A percentile compares a stretch with the other conserved stretches of the same genome.
phyloP scores from a whole-genome alignment of 768 basidiomycete genomes.

The Agrocybe pediades region DNA sequence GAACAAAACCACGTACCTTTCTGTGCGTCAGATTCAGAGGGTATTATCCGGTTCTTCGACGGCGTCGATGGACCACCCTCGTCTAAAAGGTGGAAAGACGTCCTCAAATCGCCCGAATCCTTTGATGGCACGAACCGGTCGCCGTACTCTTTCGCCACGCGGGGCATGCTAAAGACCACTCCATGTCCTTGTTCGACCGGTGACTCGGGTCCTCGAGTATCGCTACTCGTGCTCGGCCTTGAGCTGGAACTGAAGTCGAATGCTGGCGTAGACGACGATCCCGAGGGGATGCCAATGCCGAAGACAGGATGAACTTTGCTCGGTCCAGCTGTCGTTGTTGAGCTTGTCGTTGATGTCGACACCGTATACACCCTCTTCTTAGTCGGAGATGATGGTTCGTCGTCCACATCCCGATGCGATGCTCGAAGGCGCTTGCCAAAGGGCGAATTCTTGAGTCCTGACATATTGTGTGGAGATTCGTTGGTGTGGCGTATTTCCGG shows the following conservation, averaged over 20 bases:
- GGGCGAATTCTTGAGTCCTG: conserved; percentile 80
- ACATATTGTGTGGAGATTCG: conserved; percentile 47
- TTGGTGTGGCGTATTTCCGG: background rate
- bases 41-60: conserved; percentile 63
- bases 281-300: conserved; percentile 36
- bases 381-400: conserved; percentile 32
- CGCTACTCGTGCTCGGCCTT: conserved; percentile 55
- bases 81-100: conserved; percentile 67
- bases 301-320: conserved; percentile 46
- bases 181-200: conserved; percentile 14
- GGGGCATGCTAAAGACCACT: conserved; percentile 19
- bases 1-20: conserved; percentile 49
- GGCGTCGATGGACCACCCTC: conserved; percentile 58
- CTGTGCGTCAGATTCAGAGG: conserved; percentile 73
- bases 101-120: conserved; percentile 63
- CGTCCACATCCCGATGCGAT: conserved; percentile 62
- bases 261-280: conserved; percentile 41
- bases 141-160: conserved; percentile 47
- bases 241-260: conserved; percentile 55
- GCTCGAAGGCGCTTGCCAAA: conserved; percentile 84
- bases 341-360: background rate
- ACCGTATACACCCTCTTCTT: conserved; percentile 26
- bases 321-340: conserved; percentile 8
- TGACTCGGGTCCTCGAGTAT: conserved; percentile 29
- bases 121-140: conserved; percentile 73